Percentiles rank a stretch among this genome's conserved stretches.
Evolutionary conservation across 2,329 filamentous ascomycete species (phyloP).

Genomic region (Hortaea sp.): DNA sequence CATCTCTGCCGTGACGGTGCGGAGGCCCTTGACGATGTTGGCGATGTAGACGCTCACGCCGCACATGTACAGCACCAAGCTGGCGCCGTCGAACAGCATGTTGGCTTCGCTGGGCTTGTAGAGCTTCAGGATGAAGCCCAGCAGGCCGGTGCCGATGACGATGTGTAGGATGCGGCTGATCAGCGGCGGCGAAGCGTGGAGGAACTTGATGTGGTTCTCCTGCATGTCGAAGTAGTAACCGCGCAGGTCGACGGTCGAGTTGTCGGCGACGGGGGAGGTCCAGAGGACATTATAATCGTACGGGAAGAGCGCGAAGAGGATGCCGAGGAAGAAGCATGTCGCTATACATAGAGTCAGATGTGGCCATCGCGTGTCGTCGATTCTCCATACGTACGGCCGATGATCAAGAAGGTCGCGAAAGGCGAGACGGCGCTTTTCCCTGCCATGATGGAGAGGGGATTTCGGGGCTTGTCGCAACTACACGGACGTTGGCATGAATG

Average conservation of each 20-base stretch:
- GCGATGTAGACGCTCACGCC: conserved; percentile 87
- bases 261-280: conserved; percentile 44
- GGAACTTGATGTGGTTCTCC: conserved; percentile 79
- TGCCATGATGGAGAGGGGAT: conserved; percentile 12
- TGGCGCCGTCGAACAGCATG: conserved; percentile 80
- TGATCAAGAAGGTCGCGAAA: conserved; percentile 94
- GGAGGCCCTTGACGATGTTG: conserved; percentile 91
- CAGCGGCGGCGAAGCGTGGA: conserved; percentile 83
- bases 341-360: conserved; percentile 22
- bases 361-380: not conserved
- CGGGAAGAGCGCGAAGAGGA: conserved; percentile 91
- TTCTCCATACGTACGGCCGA: conserved; percentile 65
- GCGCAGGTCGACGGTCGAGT: conserved; percentile 25
- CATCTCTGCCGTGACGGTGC: conserved; percentile 65
- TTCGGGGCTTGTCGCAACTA: too few relatives aligned
- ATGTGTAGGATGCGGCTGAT: conserved; percentile 92
- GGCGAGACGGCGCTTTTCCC: conserved; percentile 29
- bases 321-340: conserved; percentile 94
- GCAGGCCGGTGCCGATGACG: conserved; percentile 74
- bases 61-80: conserved; percentile 65
- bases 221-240: conserved; percentile 70
- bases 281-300: conserved; percentile 91
- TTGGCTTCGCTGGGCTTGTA: conserved; percentile 91
- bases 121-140: conserved; percentile 86
- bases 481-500: too few relatives aligned